Base-by-base conservation (phyloP, 495 filamentous ascomycete species). In the Hypomontagnella monticulosa region DNA sequence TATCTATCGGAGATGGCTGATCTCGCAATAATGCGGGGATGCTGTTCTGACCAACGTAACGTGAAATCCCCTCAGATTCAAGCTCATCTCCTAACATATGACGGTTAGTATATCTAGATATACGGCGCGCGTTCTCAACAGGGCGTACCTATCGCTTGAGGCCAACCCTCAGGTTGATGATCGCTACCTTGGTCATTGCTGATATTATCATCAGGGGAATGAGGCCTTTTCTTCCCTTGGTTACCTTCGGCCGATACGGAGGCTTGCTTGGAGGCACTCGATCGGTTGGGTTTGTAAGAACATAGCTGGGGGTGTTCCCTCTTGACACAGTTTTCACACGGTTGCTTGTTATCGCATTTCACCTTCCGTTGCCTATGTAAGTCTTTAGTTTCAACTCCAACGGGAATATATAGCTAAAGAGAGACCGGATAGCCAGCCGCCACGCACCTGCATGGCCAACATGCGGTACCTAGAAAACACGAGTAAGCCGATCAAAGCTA, bases 261-360 rank as follows among this genome's bases (percentile, higher is more conserved):
- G 4, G 71, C 69, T 43, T 72, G 72, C 70, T 78, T 81, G 42
- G 79, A 79, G 37, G 82, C 78, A 53, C 84, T 81, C 46, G 87
- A 85, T 14, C 84, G 81, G 60, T 89, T 89, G 1, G 87, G 87
- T 72, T 89, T 89, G 75, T 90, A 91, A 11, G 87, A 89, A 67
- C 89, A 91, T 30, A 91, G 80, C 71, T 87, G 83, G 6, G 87
- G 83, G 71, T 91, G 88, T 57, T 90, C 88, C 60, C 89, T 82
- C 78, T 90, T 90, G 65, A 89, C 83, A 67, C 89, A 91, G 34
- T 89, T 88, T 67, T 90, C 86, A 72, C 89, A 91, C 1, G 89
- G 89, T 43, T 87, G 80, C 54, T 89, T 87, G 66, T 89, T 88
- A 74, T 90, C 88, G 70, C 89, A 91, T 77, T 89, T 91, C 40